Conservation (phyloP, 75 land plant genomes). For the Chamaecyparis obtusa region DNA sequence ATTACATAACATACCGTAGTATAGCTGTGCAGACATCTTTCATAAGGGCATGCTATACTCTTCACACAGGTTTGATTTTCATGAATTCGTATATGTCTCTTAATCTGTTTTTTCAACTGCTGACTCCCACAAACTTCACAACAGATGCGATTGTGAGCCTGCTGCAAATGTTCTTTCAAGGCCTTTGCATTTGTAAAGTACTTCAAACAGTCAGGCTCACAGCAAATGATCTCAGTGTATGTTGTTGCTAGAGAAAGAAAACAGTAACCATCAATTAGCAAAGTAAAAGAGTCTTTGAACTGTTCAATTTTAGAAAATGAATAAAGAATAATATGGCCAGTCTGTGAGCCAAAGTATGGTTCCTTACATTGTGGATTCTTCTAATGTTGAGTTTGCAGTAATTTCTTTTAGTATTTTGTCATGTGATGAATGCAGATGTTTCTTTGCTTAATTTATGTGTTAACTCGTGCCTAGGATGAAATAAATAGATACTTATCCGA, state of each 20-base stretch:
- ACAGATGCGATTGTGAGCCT: constrained; percentile 38
- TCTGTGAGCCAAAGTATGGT: too few relatives aligned
- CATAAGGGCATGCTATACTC: constrained; percentile 47
- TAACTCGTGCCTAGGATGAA: too few relatives aligned
- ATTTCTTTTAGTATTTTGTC: too few relatives aligned
- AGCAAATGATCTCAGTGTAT: constrained; percentile 41
- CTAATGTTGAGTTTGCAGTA: too few relatives aligned
- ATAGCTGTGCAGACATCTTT: constrained; percentile 51
- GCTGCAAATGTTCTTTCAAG: constrained; percentile 47
- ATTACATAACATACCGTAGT: constrained; percentile 43
- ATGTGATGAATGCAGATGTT: too few relatives aligned
- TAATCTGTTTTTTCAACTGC: constrained; percentile 64
- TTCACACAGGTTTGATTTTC: constrained; percentile 17
- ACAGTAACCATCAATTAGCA: background rate
- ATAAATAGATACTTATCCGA: too few relatives aligned
- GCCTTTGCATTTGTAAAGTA: constrained; percentile 40
- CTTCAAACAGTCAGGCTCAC: constrained; percentile 62
- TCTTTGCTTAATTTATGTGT: too few relatives aligned
- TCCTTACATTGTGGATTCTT: too few relatives aligned
- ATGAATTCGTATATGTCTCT: constrained; percentile 52
- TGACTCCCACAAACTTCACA: constrained; percentile 70
- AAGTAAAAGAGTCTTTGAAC: too few relatives aligned
- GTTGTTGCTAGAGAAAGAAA: constrained; percentile 36
- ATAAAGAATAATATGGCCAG: too few relatives aligned
- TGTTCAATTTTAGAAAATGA: too few relatives aligned